Evolutionary conservation across 1,139 yeast genomes (phyloP).

Genomic region (Hanseniaspora uvarum): DNA sequence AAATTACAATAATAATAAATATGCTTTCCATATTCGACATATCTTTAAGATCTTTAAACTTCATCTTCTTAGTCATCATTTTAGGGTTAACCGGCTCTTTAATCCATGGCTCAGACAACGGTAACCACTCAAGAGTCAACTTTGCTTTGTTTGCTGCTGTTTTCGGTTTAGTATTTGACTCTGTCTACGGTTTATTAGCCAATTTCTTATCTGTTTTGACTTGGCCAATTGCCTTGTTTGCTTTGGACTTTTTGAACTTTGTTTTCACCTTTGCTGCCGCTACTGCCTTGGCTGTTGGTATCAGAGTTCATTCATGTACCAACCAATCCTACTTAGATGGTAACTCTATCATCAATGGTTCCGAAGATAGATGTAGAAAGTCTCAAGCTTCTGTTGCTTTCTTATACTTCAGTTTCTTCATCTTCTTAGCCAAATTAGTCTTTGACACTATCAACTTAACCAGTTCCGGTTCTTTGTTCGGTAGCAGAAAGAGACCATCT

Average conservation of each 20-base stretch:
- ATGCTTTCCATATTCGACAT: conserved; percentile 51
- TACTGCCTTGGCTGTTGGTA: conserved; percentile 83
- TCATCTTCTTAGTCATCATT: conserved; percentile 61
- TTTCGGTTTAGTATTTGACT: conserved; percentile 70
- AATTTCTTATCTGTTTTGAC: conserved; percentile 70
- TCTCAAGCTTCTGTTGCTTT: conserved; percentile 88
- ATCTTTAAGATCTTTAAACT: conserved; percentile 61
- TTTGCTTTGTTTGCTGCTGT: conserved; percentile 80
- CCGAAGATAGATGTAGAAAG: conserved; percentile 78
- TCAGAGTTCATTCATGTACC: conserved; percentile 74
- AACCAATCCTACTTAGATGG: conserved; percentile 52
- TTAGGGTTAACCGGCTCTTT: conserved; percentile 81
- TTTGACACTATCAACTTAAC: conserved; percentile 50
- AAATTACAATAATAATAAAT: not conserved
- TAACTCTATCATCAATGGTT: conserved; percentile 68
- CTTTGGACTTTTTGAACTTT: conserved; percentile 74
- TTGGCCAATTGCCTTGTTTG: conserved; percentile 69
- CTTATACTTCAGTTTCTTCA: conserved; percentile 74
- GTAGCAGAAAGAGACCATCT: conserved; percentile 34
- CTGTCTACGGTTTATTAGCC: conserved; percentile 70
- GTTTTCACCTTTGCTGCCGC: conserved; percentile 92
- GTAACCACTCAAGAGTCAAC: conserved; percentile 62
- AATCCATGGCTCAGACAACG: conserved; percentile 50
- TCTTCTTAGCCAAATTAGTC: conserved; percentile 58
- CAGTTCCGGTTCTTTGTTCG: conserved; percentile 59